Evolutionary conservation across 768 basidiomycete species (phyloP), one percentile per base, ranked within the genome.

Genomic region (Termitomyces sp.): DNA sequence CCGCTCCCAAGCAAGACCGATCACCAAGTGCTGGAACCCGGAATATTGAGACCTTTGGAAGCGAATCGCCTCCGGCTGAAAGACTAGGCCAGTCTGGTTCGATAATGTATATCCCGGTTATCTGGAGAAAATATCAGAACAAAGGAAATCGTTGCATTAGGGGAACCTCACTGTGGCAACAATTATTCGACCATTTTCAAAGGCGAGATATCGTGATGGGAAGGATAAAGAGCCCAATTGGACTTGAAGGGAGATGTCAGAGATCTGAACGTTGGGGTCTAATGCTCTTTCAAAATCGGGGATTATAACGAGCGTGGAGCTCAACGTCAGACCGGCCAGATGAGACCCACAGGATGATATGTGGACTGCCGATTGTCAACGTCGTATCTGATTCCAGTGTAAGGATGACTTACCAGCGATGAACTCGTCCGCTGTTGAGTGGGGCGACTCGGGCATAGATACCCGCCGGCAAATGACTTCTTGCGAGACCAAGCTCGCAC

Each of bases 271-370:
- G 58, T 70, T 51, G 36, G 66, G 57, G 41, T 62, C 30, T 53
- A 77, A 61, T 62, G 77, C 56, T 9, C 74, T 62, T 56, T 81
- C 75, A 48, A 81, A 81, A 56, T 77, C 65, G 7, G 71, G 75
- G 1, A 82, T 67, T 12, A 82, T 63, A 9, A 82, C 50, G 1
- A 82, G 63, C n/a, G 74, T 67, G 1, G 78, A 77, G 13, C 72
- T 75, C 14, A 65, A 61, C 30, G 77, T 63, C 36, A 82, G 66
- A 2, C 72, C 71, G 7, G 72, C 78, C 12, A 83, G 64, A 63
- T 83, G 81, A n/a, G 69, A 69, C n/a, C 80, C 81, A 61, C 79
- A 79, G 5, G 72, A 64, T 5, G 81, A 82, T 8, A 81, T 74
- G 57, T 81, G 82, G 4, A 75, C 81, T 64, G 10, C 53, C 5